Percentiles rank a stretch among this genome's conserved stretches.
These are phyloP conservation scores for Phytopythium kandeliae DNA, from an alignment of 352 stramenopile genomes.

Conservation along the genomic window DNA sequence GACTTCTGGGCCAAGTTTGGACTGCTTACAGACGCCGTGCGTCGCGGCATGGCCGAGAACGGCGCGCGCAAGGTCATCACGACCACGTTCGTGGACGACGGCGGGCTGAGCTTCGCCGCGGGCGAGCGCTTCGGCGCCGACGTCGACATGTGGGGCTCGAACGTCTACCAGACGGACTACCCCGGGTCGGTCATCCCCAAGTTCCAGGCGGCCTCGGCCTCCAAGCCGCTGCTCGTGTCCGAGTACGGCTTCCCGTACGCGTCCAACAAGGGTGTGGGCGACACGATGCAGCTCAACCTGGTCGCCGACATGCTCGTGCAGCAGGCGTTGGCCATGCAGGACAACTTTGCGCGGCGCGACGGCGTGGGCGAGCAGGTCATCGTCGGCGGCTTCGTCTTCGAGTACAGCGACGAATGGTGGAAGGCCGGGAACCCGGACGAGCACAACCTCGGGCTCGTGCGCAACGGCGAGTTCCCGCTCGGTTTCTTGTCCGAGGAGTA, in stretches of 20 bases:
- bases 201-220: constrained; percentile 32
- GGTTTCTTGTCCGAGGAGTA: constrained; percentile 60
- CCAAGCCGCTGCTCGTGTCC: constrained; percentile 48
- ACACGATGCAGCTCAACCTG: constrained; percentile 29
- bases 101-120: constrained; percentile 32
- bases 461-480: constrained; percentile 51
- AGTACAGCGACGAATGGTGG: constrained; percentile 80
- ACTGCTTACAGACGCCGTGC: constrained; percentile 40
- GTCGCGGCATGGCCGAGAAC: constrained; percentile 37
- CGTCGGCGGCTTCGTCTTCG: constrained; percentile 66
- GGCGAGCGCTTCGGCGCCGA: constrained; percentile 41
- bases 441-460: constrained; percentile 44
- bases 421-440: constrained; percentile 42
- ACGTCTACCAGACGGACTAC: constrained; percentile 69
- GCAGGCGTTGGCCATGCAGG: constrained; percentile 45
- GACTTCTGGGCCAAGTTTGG: constrained; percentile 65
- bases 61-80: constrained; percentile 67
- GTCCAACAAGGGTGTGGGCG: constrained; percentile 31
- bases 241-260: constrained; percentile 67
- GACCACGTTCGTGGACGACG: constrained; percentile 73
- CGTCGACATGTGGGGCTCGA: constrained; percentile 68
- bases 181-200: constrained; percentile 41
- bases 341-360: constrained; percentile 46
- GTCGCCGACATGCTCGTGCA: constrained; percentile 37
- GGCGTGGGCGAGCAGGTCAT: constrained; percentile 40